Evolutionary conservation across 1,284 basidiomycete genomes (phyloP), one percentile per base, ranked within the genome.

Genomic region (Xanthoconium separans): DNA sequence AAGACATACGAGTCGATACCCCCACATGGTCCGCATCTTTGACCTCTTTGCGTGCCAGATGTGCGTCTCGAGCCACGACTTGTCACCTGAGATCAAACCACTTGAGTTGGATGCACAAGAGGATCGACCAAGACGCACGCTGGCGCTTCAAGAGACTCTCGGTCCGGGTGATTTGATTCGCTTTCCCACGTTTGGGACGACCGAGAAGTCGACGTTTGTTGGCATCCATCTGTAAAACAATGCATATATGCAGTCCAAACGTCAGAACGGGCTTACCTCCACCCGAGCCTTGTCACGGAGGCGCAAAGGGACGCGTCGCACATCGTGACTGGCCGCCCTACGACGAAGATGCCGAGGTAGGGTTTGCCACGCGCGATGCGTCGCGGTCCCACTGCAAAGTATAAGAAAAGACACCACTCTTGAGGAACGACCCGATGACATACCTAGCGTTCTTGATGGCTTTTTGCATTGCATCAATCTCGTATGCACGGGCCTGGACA

Each of bases 41-140:
- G 95, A 95, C 2, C 94, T 82, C 70, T 96, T 97, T 1, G 94
- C 89, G 65, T 97, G 95, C 90, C 93, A 97, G 24, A 96, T 71
- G 68, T 97, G 95, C 5, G 93, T 95, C 65, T 94, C 92, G 0
- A 98, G 81, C 95, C 95, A 97, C 10, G 78, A 75, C 69, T 96
- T 96, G 60, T 91, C 78, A 27, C 75, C 92, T 93, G 55, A 9
- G 22, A 43, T 33, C 22, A 45, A 2, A 24, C 36, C 41, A 6
- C 16, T 10, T 12, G 5, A n/a, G 22, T 29, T 42, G 13, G 12
- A 37, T 29, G 36, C 4, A 1, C 24, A n/a, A 47, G n/a, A 24
- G 16, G 24, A 16, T 7, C 16, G 18, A 7, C 18, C 2, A 8
- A 27, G 16, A 69, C 80, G 61, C 57, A 91, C 91, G 69, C 70